Evolutionary conservation across 148 eudicot species (phyloP).

Genomic region (Camellia lanceoleosa): DNA sequence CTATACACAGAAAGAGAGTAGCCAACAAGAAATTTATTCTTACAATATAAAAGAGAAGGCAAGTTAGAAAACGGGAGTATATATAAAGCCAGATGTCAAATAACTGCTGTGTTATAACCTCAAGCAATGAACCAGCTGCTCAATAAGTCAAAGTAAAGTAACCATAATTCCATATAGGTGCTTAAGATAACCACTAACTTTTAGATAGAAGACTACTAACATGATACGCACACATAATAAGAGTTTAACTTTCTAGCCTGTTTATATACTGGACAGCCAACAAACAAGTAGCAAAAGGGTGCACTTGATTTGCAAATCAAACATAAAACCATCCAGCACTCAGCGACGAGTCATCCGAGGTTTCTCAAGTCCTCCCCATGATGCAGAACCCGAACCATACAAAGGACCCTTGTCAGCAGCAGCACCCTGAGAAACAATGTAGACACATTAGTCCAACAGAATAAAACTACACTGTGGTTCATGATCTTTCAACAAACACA

Average conservation of each 20-base stretch:
- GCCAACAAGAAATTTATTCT: neutral
- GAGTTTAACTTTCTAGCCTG: conserved; percentile 37
- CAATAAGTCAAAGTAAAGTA: conserved; percentile 17
- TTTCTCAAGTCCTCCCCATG: conserved; percentile 70
- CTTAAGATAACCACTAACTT: conserved; percentile 22
- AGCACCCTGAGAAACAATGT: conserved; percentile 53
- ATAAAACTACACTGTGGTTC: no score
- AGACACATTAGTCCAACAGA: conserved; percentile 9
- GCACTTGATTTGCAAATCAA: conserved; percentile 4
- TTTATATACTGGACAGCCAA: conserved; percentile 34
- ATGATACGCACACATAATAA: conserved; percentile 27
- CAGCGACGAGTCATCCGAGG: conserved; percentile 57
- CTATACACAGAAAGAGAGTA: neutral
- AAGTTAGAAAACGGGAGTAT: neutral
- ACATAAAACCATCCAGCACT: conserved; percentile 24
- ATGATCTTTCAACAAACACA: neutral
- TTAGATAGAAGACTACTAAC: conserved; percentile 22
- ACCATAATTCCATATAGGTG: conserved; percentile 14
- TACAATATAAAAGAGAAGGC: neutral
- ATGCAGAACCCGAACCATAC: conserved; percentile 70
- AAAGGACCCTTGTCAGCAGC: conserved; percentile 60
- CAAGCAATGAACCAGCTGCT: conserved; percentile 11
- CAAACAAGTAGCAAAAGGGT: conserved; percentile 20
- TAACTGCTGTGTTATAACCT: conserved; percentile 1
- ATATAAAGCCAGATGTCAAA: neutral